A percentile compares a stretch with the other conserved stretches of the same genome.
These are phyloP conservation scores for Austroboletus niveus DNA, from an alignment of 1,284 basidiomycete genomes.

Conservation along the genomic window DNA sequence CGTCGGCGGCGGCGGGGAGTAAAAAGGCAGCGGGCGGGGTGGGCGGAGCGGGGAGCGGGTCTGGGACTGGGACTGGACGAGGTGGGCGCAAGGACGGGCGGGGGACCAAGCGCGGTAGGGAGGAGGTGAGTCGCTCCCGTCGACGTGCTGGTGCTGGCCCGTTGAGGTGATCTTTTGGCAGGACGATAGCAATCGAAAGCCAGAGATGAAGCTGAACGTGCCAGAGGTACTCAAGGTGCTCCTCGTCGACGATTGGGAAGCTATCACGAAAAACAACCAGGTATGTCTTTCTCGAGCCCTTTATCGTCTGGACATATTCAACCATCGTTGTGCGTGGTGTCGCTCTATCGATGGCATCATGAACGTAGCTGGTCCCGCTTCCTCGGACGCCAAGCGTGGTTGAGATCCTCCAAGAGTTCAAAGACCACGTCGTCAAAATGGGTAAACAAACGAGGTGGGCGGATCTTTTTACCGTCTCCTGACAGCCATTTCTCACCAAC, in stretches of 20 bases:
- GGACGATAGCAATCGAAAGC: constrained; percentile 70
- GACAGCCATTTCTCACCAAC: background rate
- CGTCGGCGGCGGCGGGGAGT: constrained; percentile 33
- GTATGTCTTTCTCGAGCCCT: constrained; percentile 38
- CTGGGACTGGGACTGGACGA: constrained; percentile 21
- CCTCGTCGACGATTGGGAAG: constrained; percentile 98
- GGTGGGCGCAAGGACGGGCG: constrained; percentile 33
- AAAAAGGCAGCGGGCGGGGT: constrained; percentile 27
- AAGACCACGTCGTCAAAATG: constrained; percentile 53
- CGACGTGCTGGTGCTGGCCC: constrained; percentile 1
- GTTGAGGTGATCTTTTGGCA: constrained; percentile 19
- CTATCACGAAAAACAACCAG: constrained; percentile 92
- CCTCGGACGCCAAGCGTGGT: constrained; percentile 83
- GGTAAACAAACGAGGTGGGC: constrained; percentile 52
- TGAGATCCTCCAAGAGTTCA: constrained; percentile 79
- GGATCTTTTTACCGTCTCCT: background rate
- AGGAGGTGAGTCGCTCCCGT: constrained; percentile 26
- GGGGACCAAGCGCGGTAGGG: constrained; percentile 38
- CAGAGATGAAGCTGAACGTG: constrained; percentile 88
- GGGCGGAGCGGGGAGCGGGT: constrained; percentile 19
- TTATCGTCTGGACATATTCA: background rate
- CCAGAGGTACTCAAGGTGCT: constrained; percentile 88
- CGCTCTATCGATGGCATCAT: background rate
- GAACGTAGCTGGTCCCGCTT: constrained; percentile 78
- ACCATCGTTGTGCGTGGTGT: background rate